A percentile compares a stretch with the other conserved stretches of the same genome.
phyloP scores from a whole-genome alignment of 2,329 filamentous ascomycete species.

The Xylaria sp. region DNA sequence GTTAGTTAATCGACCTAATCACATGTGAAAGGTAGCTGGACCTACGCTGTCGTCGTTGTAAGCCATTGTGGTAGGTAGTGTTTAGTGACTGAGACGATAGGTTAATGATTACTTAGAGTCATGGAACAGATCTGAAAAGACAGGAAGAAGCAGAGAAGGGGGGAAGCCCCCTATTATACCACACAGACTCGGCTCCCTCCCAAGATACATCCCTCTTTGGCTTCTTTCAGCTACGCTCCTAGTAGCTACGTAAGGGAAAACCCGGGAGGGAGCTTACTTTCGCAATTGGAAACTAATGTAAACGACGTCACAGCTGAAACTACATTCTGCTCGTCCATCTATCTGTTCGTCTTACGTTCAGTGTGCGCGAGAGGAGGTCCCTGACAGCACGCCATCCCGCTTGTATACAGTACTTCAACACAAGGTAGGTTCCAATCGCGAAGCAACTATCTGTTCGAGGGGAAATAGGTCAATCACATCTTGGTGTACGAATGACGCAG shows the following conservation, averaged over 20 bases:
- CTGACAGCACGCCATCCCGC: constrained; percentile 16
- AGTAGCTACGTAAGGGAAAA: constrained; percentile 23
- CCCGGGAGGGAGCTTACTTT: constrained; percentile 21
- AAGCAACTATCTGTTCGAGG: background rate
- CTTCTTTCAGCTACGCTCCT: constrained; percentile 15
- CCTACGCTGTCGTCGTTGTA: constrained; percentile 51
- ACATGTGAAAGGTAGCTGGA: background rate
- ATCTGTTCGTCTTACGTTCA: constrained; percentile 13
- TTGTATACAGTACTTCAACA: constrained; percentile 7
- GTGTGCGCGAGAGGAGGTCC: constrained; percentile 11
- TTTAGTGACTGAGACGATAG: background rate
- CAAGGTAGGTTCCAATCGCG: background rate
- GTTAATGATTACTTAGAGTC: background rate
- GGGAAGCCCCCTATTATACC: constrained; percentile 33
- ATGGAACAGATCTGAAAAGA: background rate
- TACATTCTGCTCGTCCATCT: constrained; percentile 4
- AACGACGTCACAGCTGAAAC: constrained; percentile 17
- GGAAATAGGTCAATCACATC: background rate
- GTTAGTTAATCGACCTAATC: constrained; percentile 6
- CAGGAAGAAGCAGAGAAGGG: constrained; percentile 10
- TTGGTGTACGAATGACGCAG: background rate
- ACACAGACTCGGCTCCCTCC: constrained; percentile 9
- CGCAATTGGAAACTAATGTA: background rate
- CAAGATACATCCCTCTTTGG: constrained; percentile 13
- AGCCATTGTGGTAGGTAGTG: constrained; percentile 46